Conservation (phyloP, 2,329 filamentous ascomycete genomes). For the Talaromyces sp. region DNA sequence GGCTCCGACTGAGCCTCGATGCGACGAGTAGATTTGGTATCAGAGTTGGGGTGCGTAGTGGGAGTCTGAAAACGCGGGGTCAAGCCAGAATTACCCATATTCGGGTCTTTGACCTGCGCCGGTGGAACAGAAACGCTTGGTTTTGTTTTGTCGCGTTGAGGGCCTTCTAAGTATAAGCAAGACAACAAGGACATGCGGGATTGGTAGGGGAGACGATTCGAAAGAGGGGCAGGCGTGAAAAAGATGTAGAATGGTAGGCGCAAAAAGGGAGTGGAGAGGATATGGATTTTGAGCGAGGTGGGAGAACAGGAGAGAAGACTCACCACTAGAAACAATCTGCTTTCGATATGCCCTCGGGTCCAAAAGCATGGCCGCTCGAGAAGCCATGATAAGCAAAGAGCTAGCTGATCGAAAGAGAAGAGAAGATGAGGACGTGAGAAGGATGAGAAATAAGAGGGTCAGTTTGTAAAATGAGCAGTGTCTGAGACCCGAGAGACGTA, state of each 20-base stretch:
- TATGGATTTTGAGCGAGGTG: background rate
- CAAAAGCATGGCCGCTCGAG: slow-evolving; percentile 42
- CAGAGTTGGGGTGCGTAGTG: background rate
- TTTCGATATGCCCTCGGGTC: slow-evolving; percentile 43
- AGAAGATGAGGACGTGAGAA: background rate
- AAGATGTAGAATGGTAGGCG: background rate
- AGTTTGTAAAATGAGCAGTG: background rate
- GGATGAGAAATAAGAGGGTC: background rate
- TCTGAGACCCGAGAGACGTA: background rate
- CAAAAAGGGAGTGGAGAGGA: background rate
- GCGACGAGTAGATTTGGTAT: background rate
- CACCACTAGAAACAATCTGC: slow-evolving; percentile 34
- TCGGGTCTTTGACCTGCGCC: background rate
- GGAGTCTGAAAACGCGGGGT: background rate
- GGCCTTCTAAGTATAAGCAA: slow-evolving; percentile 10
- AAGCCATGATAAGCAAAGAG: slow-evolving; percentile 30
- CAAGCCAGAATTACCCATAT: background rate
- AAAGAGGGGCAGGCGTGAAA: background rate
- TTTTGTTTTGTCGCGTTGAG: slow-evolving; percentile 9
- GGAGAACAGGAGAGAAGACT: slow-evolving; percentile 14
- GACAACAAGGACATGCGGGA: slow-evolving; percentile 1
- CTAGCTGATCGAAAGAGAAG: background rate
- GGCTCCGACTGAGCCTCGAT: background rate
- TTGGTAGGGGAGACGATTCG: background rate
- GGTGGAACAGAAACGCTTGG: background rate